These are phyloP conservation scores for Suillus luteus DNA, from an alignment of 768 basidiomycete genomes.

Conservation along the genomic window DNA sequence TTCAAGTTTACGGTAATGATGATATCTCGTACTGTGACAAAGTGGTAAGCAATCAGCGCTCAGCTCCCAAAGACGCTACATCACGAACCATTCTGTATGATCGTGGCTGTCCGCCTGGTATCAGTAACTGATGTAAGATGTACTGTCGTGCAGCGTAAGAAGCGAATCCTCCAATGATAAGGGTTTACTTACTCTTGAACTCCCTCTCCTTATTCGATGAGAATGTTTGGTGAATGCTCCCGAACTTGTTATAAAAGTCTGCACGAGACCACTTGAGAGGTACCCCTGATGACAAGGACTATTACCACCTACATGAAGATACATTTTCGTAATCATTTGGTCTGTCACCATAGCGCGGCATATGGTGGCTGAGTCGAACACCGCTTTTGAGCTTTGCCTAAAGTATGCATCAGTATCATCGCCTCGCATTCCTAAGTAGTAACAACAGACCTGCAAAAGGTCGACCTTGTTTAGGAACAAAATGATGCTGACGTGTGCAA, in stretches of 20 bases:
- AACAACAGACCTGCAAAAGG: slow-evolving; percentile 57
- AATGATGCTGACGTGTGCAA: slow-evolving; percentile 74
- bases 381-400: slow-evolving; percentile 79
- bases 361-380: slow-evolving; percentile 67
- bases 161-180: not conserved
- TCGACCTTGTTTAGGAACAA: slow-evolving; percentile 85
- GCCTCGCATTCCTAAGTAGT: slow-evolving; percentile 5
- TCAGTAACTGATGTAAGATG: slow-evolving; percentile 85
- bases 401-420: slow-evolving; percentile 8
- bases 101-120: slow-evolving; percentile 68
- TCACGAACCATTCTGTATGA: slow-evolving; percentile 69
- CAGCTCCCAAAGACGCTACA: not conserved
- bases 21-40: slow-evolving; percentile 60
- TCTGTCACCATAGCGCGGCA: slow-evolving; percentile 70
- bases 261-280: slow-evolving; percentile 8
- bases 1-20: slow-evolving; percentile 68
- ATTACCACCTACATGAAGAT: slow-evolving; percentile 59
- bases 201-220: slow-evolving; percentile 75
- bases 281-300: slow-evolving; percentile 3
- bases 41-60: slow-evolving; percentile 11
- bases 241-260: slow-evolving; percentile 80
- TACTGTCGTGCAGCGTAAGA: slow-evolving; percentile 43
- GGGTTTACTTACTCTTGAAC: slow-evolving; percentile 57
- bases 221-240: slow-evolving; percentile 62
- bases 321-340: slow-evolving; percentile 80